These are phyloP conservation scores for Cercospora nicotianae DNA, from an alignment of 2,329 filamentous ascomycete species.

Conservation along the genomic window DNA sequence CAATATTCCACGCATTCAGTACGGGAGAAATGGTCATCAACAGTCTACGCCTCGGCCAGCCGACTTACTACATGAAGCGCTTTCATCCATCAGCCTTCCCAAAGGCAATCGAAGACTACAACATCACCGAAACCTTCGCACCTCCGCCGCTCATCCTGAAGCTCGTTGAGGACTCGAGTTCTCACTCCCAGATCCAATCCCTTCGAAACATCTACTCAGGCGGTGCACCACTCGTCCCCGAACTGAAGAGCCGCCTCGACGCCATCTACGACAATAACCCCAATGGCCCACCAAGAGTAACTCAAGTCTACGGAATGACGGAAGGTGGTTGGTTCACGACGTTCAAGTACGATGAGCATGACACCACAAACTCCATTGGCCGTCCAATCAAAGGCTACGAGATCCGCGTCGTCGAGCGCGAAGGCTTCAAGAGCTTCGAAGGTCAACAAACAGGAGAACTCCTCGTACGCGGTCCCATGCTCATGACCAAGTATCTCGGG, in stretches of 20 bases:
- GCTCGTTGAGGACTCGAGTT: slow-evolving; percentile 35
- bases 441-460: slow-evolving; percentile 49
- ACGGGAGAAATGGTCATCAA: slow-evolving; percentile 50
- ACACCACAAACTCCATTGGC: slow-evolving; percentile 52
- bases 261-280: slow-evolving; percentile 39
- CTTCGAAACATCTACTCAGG: slow-evolving; percentile 51
- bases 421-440: slow-evolving; percentile 39
- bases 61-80: slow-evolving; percentile 51
- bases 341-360: slow-evolving; percentile 44
- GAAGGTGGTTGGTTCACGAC: slow-evolving; percentile 49
- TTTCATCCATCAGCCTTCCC: slow-evolving; percentile 44
- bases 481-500: slow-evolving; percentile 45
- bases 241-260: slow-evolving; percentile 45
- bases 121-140: slow-evolving; percentile 52
- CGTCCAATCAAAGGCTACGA: slow-evolving; percentile 44
- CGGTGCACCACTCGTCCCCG: slow-evolving; percentile 51
- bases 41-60: slow-evolving; percentile 48
- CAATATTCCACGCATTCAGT: slow-evolving; percentile 57
- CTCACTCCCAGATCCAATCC: slow-evolving; percentile 42
- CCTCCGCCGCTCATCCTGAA: slow-evolving; percentile 47
- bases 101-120: slow-evolving; percentile 42
- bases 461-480: slow-evolving; percentile 42
- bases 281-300: slow-evolving; percentile 44
- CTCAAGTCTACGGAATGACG: slow-evolving; percentile 58
- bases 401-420: slow-evolving; percentile 35